A percentile compares a stretch with the other conserved stretches of the same genome.
Conservation (phyloP, 2,329 filamentous ascomycete species). For the Nothophaeocryptopus gaeumannii region DNA sequence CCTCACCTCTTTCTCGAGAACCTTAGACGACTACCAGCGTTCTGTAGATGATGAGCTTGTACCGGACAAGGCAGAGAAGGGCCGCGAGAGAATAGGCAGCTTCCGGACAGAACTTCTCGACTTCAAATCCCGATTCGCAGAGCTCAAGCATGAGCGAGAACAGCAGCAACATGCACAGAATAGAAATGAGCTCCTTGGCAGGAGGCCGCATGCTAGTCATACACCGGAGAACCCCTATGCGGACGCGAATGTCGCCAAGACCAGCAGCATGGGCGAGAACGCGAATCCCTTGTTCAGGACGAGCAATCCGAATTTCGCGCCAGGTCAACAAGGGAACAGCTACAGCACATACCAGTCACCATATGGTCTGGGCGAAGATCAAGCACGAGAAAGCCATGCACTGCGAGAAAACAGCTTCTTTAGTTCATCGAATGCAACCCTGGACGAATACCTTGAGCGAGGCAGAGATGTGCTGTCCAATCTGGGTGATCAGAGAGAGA, state of each 20-base stretch:
- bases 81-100: slow-evolving; percentile 76
- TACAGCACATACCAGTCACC: slow-evolving; percentile 39
- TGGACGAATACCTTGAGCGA: slow-evolving; percentile 91
- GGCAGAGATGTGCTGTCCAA: slow-evolving; percentile 88
- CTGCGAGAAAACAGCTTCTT: slow-evolving; percentile 90
- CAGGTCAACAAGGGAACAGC: slow-evolving; percentile 37
- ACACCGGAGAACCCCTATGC: slow-evolving; percentile 93
- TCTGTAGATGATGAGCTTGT: slow-evolving; percentile 87
- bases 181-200: slow-evolving; percentile 77
- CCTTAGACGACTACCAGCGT: slow-evolving; percentile 85
- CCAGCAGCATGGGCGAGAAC: slow-evolving; percentile 29
- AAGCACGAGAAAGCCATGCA: slow-evolving; percentile 69
- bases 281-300: slow-evolving; percentile 38
- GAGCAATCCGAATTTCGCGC: slow-evolving; percentile 35
- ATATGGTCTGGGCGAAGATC: slow-evolving; percentile 34
- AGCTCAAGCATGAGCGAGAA: slow-evolving; percentile 72
- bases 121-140: slow-evolving; percentile 74
- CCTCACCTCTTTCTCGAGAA: slow-evolving; percentile 78
- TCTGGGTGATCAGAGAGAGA: slow-evolving; percentile 83
- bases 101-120: slow-evolving; percentile 81
- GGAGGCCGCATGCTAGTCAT: slow-evolving; percentile 69
- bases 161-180: slow-evolving; percentile 51
- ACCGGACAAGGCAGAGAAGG: slow-evolving; percentile 86
- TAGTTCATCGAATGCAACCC: slow-evolving; percentile 71
- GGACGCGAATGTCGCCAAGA: slow-evolving; percentile 46